phyloP scores from a whole-genome alignment of 2,329 filamentous ascomycete species.

The Aspergillus caelatus region DNA sequence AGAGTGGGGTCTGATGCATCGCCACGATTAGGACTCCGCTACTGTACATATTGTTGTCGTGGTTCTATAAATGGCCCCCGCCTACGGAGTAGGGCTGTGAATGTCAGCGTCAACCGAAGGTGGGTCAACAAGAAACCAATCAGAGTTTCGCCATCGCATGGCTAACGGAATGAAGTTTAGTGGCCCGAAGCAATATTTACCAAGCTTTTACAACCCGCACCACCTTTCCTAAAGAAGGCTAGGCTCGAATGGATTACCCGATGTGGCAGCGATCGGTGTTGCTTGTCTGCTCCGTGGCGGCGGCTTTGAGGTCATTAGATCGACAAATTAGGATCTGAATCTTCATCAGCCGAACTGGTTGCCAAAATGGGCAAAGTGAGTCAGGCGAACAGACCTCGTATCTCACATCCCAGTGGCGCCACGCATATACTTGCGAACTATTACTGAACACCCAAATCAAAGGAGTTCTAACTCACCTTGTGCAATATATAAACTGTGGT shows the following conservation, averaged over 20 bases:
- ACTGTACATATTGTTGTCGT: too few species aligned
- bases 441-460: not conserved
- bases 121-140: too few species aligned
- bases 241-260: not conserved
- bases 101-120: too few species aligned
- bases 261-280: not conserved
- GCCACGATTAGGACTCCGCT: too few species aligned
- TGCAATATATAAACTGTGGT: not conserved
- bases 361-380: not conserved
- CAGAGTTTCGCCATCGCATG: accelerated
- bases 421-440: not conserved
- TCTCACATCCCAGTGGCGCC: not conserved
- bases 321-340: not conserved
- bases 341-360: not conserved
- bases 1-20: too few species aligned
- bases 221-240: not conserved
- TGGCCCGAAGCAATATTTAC: too few species aligned
- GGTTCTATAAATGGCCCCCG: too few species aligned
- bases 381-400: not conserved
- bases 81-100: too few species aligned
- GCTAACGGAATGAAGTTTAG: too few species aligned
- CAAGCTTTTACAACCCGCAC: too few species aligned
- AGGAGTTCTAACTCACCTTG: not conserved
- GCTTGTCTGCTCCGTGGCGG: not conserved
- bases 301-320: not conserved